These are phyloP conservation scores for Lasiosphaeria hispida DNA, from an alignment of 495 filamentous ascomycete species.

Conservation along the genomic window DNA sequence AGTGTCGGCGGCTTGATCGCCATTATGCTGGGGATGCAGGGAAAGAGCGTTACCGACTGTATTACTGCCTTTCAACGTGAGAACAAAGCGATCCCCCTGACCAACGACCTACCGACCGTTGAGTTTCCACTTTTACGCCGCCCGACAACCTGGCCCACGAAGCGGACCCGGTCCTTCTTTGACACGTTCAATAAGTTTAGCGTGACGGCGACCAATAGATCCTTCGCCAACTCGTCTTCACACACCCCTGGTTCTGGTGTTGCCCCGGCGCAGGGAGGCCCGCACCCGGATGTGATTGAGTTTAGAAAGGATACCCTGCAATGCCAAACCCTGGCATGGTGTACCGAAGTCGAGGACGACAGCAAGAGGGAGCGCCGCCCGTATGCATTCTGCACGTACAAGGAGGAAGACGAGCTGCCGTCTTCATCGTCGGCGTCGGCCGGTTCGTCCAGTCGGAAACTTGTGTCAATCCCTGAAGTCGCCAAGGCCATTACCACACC, in stretches of 20 bases:
- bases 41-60: constrained; percentile 28
- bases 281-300: constrained; percentile 13
- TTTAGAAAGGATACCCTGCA: constrained; percentile 30
- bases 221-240: background rate
- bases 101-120: constrained; percentile 22
- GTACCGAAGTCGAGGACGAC: constrained; percentile 29
- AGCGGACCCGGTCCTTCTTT: constrained; percentile 30
- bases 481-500: constrained; percentile 36
- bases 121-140: constrained; percentile 27
- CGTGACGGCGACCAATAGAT: constrained; percentile 14
- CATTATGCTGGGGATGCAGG: constrained; percentile 36
- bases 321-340: constrained; percentile 35
- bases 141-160: constrained; percentile 30
- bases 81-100: constrained; percentile 28
- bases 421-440: too few relatives aligned
- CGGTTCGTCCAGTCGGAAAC: background rate
- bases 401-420: constrained; percentile 23
- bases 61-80: constrained; percentile 31
- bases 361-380: constrained; percentile 20
- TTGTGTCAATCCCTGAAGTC: constrained; percentile 33
- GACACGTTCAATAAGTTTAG: constrained; percentile 33
- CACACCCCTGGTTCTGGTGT: constrained; percentile 6
- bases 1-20: constrained; percentile 37
- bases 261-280: constrained; percentile 11
- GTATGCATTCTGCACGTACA: constrained; percentile 35